Evolutionary conservation across 352 stramenopile genomes (phyloP), one percentile per base, ranked within the genome.

Genomic region (Phytophthora pseudosyringae): DNA sequence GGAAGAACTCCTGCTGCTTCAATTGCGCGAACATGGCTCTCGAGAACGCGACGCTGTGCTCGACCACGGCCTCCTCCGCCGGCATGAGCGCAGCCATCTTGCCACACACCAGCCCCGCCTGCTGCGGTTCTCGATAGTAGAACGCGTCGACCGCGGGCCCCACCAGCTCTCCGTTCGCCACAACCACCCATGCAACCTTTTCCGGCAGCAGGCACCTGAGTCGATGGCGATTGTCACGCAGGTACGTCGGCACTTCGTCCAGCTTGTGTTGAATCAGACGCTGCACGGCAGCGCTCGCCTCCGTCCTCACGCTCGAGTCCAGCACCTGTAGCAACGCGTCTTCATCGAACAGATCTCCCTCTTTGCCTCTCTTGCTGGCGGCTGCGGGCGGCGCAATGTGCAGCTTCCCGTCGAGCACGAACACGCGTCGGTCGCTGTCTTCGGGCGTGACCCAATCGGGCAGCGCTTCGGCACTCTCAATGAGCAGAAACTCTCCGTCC

Each of bases 21-120:
- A 94, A 66, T 68, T 94, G 83, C 21, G 88, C 88, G 50, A 89
- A 95, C 76, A 91, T 91, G 21, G 82, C 88, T 50, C 84, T 80
- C n/a, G 88, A 89, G 43, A 95, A 91, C 13, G 76, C 74, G 29
- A 94, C 73, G 51, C 76, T 70, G 15, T 64, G 55, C 25, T 74
- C 62, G 5, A 75, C 53, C 5, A 70, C 64, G 31, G 7, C 21
- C 38, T 59, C 33, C 26, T 32, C 58, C 21, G 18, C 18, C 1
- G 80, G 70, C 16, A 76, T 51, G 38, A 95, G 91, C 1, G 40
- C 51, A 3, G 60, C 40, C 88, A 95, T 94, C 9, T 78, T 77
- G 5, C 54, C 50, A 52, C 83, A 93, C 4, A 91, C 25, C 4
- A 63, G 48, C 3, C 76, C 65, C 1, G 82, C 69, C 18, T 84